Base-by-base conservation (phyloP, 495 filamentous ascomycete species). In the Aspergillus panamensis region DNA sequence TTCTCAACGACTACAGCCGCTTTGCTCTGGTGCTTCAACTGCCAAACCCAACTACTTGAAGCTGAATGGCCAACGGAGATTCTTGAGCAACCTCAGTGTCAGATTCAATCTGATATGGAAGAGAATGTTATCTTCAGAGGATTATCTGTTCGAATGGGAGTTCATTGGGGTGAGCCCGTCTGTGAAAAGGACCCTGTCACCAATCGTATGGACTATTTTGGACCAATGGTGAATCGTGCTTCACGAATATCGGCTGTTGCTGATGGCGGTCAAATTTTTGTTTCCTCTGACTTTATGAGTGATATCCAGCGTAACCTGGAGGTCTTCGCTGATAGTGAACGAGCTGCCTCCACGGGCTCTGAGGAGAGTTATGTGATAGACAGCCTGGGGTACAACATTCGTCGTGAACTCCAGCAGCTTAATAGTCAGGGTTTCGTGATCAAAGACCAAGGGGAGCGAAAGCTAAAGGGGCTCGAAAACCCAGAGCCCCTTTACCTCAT, bases 151-250 rank as follows among this genome's bases (percentile, higher is more conserved):
- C 85, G 94, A 50, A 99, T 99, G 95, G 94, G 94, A 59, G 87
- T 92, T 44, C 94, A 99, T 68, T 97, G 87, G 86, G 94, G 94
- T 52, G 83, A 87, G 44, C 94, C 95, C 30, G 91, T 99, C 53
- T 95, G 90, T 63, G 94, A 97, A 67, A 86, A 87, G 32, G 94
- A 99, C 70, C 93, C 94, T 0, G 90, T 99, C 6, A 99, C 94
- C 9, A 86, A 91, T 48, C 91, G 94, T 40, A 99, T 99, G 94
- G 94, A 99, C 67, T 99, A 99, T 72, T 97, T 97, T 71, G 94
- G 94, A 8, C 94, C 95, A 1, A 97, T 99, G 91, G 94, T 99
- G 60, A 99, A 99, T 71, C 90, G 93, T 58, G 91, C 94, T 0
- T 87, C 92, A 48, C 87, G 94, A 71, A 94, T 99, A 50, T 93